Base-by-base conservation (phyloP, 2,329 filamentous ascomycete species). In the Diaporthe amygdali region DNA sequence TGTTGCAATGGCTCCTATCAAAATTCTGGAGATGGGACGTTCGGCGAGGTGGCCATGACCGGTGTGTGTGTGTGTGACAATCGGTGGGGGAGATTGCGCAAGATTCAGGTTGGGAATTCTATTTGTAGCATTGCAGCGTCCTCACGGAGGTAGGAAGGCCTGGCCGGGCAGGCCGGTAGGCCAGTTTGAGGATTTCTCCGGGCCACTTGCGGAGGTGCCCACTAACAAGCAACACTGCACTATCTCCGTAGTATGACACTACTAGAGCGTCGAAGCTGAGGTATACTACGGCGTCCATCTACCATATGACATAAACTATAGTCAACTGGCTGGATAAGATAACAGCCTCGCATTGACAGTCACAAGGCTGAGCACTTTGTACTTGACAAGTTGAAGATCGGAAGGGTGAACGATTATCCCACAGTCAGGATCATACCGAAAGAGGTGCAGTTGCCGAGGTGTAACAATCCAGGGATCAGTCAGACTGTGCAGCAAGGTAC, bases 401-500 rank as follows among this genome's bases (percentile, higher is more conserved):
- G 20, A 32, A 47, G 56, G 20, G 41, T 34, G 9, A 63, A 47
- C 46, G 56, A 37, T 37, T 34, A 37, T 32, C 59, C 41, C 39
- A 30, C 32, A 17, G 27, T 47, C 56, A n/a, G n/a, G 59, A 54
- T n/a, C 56, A 49, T 30, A 22, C 41, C 8, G 44, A 4, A n/a
- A 63, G 56, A 49, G 59, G 59, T 44, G 59, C 59, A 49, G 17
- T 7, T 64, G 44, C 44, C 30, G 44, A 49, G 44, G 59, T 49
- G 59, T 64, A 64, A 64, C 59, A 32, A 64, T 49, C 44, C 59
- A 64, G n/a, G 46, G n/a, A 63, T 10, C 59, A 63, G 59, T n/a
- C n/a, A 15, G 10, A 8, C 41, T 3, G 27, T 32, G 51, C 51
- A 54, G 51, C 51, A 20, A 54, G 51, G 51, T 27, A 32, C 51